Evolutionary conservation across 2,329 filamentous ascomycete genomes (phyloP), one percentile per base, ranked within the genome.

Genomic region (Hypoxylon sp.): DNA sequence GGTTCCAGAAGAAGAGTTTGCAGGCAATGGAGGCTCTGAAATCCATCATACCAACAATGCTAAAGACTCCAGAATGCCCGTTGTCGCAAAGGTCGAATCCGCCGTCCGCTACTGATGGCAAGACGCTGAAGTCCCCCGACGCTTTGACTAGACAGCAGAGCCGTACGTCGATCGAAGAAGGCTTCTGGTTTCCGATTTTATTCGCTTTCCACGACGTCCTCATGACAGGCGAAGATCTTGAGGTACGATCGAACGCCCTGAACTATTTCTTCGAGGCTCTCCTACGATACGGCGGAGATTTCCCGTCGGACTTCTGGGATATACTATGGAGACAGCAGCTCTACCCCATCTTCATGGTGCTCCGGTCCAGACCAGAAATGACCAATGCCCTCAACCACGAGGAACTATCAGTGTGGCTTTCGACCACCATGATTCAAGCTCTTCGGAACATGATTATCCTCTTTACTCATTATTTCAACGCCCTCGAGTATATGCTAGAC

Each of bases 201-300:
- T 98, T 99, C 72, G 94, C 96, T 2, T 99, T 99, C 80, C 95
- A 99, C 72, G 95, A 99, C 73, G 93, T 99, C 18, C 79, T 99
- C 43, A 99, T 99, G 95, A 99, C 95, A 1, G 95, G 96, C 2
- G 96, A 99, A 75, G 95, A 99, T 72, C 83, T 99, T 15, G 95
- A 99, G 76, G 95, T 98, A 35, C 89, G 95, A 56, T 97, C 86
- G 1, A 88, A 86, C 75, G 95, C 96, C 2, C 81, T 99, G 35
- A 96, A 93, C 67, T 99, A 98, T 75, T 92, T 99, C 60, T 99
- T 99, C 69, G 94, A 98, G 57, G 92, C 92, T 0, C 81, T 99
- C 5, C 88, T 97, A 56, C 87, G 86, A 62, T 95, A 98, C 67
- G 95, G 96, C 29, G 90, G 91, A 15, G 90, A 92, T 66, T 99